Conservation (phyloP, 2,329 filamentous ascomycete species). For the Cladorrhinum sp. region DNA sequence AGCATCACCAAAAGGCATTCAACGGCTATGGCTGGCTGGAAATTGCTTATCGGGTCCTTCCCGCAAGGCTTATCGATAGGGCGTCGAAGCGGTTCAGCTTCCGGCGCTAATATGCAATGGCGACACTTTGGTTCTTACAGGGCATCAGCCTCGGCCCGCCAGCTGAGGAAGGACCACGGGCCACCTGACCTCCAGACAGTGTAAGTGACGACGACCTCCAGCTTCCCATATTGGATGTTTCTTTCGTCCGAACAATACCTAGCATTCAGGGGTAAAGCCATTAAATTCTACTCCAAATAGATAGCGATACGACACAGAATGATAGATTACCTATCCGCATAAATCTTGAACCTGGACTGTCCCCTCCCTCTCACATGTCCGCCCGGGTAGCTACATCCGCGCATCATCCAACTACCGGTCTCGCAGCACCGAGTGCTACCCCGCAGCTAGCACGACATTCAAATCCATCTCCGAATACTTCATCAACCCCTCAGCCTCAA, state of each 20-base stretch:
- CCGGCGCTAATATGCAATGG: conserved; percentile 16
- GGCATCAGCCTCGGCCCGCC: conserved; percentile 20
- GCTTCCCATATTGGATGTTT: neutral
- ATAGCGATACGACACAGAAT: too few relatives aligned
- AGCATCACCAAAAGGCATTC: conserved; percentile 22
- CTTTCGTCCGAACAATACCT: neutral
- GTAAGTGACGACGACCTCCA: neutral
- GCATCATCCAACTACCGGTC: neutral
- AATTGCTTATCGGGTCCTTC: conserved; percentile 28
- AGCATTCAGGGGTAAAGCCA: neutral
- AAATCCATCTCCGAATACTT: neutral
- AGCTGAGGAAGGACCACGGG: neutral
- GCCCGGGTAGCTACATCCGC: neutral
- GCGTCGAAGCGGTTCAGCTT: conserved; percentile 18
- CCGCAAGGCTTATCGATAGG: conserved; percentile 26
- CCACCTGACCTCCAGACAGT: neutral
- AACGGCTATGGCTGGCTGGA: conserved; percentile 23
- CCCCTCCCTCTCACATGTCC: neutral
- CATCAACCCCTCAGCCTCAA: conserved; percentile 1
- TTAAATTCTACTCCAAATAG: too few relatives aligned
- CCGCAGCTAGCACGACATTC: conserved; percentile 1
- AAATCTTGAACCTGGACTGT: too few relatives aligned
- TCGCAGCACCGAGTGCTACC: neutral
- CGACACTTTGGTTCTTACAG: conserved; percentile 1
- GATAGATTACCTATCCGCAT: too few relatives aligned